Base-by-base conservation (phyloP, 1,139 yeast genomes). In the Pichia sp. region DNA sequence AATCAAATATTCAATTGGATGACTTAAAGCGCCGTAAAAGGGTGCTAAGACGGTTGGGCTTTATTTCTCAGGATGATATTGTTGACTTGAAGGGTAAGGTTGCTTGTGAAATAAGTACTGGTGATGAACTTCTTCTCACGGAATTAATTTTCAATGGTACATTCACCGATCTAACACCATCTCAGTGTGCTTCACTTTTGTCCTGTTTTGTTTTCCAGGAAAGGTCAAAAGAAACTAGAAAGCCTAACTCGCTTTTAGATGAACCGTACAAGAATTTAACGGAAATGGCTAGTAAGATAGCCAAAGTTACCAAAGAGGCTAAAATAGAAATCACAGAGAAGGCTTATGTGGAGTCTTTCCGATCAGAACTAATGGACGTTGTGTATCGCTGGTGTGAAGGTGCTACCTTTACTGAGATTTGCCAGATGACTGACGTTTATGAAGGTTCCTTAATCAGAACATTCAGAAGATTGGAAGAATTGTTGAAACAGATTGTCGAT, bases 171-270 rank as follows among this genome's bases (percentile, higher is more conserved):
- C 75, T 95, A 60, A 77, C 83, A 2, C 85, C 96, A 3, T 96
- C 89, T 64, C 97, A 91, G 69, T 84, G 95, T 70, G 97, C 97
- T 7, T 91, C 97, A 0, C 73, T 95, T 52, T 73, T 95, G 53
- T 90, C 97, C 41, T 90, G 97, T 71, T 93, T 93, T 73, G 98
- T 95, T 2, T 93, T 93, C 79, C 97, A 93, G 70, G 99, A 93
- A 69, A 82, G 95, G 68, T 89, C 96, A 51, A 90, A 89, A 68
- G 97, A 91, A 67, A 80, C 83, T 0, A 96, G 97, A 50, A 78
- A 92, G 62, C 76, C 93, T 63, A 83, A 87, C 62, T 91, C 96
- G 0, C 97, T 91, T 64, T 77, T 95, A 55, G 84, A 93, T 17
- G 97, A 90, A 65, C 98, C 99, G 3, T 78, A 88, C 66, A 85